These are phyloP conservation scores for Cerioporus squamosus DNA, from an alignment of 1,284 basidiomycete genomes.

Conservation along the genomic window DNA sequence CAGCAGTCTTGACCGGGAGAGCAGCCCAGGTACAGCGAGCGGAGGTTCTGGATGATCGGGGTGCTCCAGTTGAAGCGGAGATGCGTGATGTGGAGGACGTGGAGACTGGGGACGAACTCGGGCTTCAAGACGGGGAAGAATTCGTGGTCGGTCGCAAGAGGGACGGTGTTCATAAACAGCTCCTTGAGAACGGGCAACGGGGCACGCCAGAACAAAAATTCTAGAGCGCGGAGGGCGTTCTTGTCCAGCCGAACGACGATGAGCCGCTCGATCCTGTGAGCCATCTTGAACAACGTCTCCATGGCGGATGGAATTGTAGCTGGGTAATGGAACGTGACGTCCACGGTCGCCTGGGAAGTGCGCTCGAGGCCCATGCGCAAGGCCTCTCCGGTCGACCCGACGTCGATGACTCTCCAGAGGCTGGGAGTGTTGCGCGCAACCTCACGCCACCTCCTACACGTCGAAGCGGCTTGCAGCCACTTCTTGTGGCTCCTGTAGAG, in stretches of 20 bases:
- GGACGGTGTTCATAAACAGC: background rate
- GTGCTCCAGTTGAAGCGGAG: background rate
- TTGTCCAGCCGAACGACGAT: background rate
- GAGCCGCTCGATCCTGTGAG: background rate
- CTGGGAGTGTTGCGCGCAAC: too few relatives aligned
- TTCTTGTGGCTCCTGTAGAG: too few relatives aligned
- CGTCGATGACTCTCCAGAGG: too few relatives aligned
- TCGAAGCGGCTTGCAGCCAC: too few relatives aligned
- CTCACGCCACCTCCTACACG: too few relatives aligned
- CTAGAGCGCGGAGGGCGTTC: background rate
- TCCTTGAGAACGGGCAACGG: background rate
- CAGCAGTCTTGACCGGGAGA: background rate
- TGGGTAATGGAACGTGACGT: background rate
- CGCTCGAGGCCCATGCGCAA: too few relatives aligned
- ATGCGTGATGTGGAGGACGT: background rate
- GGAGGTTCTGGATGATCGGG: background rate
- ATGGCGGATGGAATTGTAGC: background rate
- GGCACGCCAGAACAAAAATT: background rate
- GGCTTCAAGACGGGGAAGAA: background rate
- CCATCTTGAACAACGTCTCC: background rate
- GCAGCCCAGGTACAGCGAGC: background rate
- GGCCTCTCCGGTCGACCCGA: too few relatives aligned
- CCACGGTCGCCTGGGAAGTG: background rate
- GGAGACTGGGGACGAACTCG: too few relatives aligned
- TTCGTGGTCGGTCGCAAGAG: background rate